These are phyloP conservation scores for Talaromyces sp. DNA, from an alignment of 2,329 filamentous ascomycete species.

Conservation along the genomic window DNA sequence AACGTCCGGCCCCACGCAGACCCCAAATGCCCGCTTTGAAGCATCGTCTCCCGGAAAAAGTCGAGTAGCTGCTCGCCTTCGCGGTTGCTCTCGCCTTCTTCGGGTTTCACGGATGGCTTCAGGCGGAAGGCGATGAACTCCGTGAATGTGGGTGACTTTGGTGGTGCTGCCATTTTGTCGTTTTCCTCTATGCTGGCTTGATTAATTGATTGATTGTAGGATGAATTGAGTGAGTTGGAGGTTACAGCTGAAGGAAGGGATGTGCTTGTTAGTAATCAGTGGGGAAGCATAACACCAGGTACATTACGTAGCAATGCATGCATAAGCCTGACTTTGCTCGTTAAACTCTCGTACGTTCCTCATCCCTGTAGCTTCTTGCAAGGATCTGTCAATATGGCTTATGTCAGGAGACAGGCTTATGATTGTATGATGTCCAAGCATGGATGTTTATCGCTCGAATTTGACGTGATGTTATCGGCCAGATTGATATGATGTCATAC, in stretches of 20 bases:
- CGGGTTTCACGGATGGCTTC: slow-evolving; percentile 38
- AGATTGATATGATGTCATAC: background rate
- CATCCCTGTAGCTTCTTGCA: background rate
- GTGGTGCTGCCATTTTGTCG: slow-evolving; percentile 16
- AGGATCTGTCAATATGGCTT: background rate
- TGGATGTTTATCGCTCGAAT: background rate
- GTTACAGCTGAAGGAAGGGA: background rate
- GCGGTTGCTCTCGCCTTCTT: slow-evolving; percentile 36
- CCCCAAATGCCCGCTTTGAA: slow-evolving; percentile 35
- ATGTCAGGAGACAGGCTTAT: background rate
- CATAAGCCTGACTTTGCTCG: background rate
- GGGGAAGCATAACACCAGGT: slow-evolving; percentile 5
- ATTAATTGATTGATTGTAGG: background rate
- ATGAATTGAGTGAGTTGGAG: background rate
- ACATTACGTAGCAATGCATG: slow-evolving; percentile 10
- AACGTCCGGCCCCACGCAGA: slow-evolving; percentile 40
- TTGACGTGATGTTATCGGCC: background rate
- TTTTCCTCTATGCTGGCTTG: background rate
- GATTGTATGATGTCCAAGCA: background rate
- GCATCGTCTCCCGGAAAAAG: slow-evolving; percentile 31
- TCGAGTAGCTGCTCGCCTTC: slow-evolving; percentile 33
- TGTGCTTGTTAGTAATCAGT: slow-evolving; percentile 12
- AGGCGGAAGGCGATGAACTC: slow-evolving; percentile 41
- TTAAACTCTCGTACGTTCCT: background rate
- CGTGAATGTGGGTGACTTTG: slow-evolving; percentile 24